Evolutionary conservation across 768 basidiomycete species (phyloP).

Genomic region (Termitomyces sp.): DNA sequence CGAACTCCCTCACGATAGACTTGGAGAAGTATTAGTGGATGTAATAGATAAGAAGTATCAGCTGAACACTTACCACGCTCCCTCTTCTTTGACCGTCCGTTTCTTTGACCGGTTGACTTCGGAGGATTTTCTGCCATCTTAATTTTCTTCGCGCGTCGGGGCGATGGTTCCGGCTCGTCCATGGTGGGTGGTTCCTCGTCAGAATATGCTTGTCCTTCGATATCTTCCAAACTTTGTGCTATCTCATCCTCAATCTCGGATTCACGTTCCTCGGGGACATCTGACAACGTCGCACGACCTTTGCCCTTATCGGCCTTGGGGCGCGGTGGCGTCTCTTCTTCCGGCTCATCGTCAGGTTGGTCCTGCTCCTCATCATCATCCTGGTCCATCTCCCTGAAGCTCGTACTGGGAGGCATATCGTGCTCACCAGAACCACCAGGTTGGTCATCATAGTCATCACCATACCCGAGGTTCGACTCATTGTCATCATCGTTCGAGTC

Average conservation of each 20-base stretch:
- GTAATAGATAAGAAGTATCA: neutral
- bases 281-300: constrained; percentile 12
- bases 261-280: constrained; percentile 43
- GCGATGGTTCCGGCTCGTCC: constrained; percentile 23
- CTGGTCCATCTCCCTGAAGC: constrained; percentile 46
- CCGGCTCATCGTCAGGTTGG: constrained; percentile 27
- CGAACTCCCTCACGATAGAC: constrained; percentile 55
- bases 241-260: constrained; percentile 41
- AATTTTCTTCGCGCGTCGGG: constrained; percentile 32
- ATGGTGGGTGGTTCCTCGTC: constrained; percentile 29
- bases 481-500: constrained; percentile 25
- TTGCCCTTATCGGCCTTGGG: constrained; percentile 15
- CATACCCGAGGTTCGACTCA: constrained; percentile 21
- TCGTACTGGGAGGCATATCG: constrained; percentile 29
- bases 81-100: constrained; percentile 35
- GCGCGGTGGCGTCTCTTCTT: constrained; percentile 23
- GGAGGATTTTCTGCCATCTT: constrained; percentile 23
- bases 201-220: constrained; percentile 25
- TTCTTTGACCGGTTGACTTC: constrained; percentile 17
- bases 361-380: constrained; percentile 44
- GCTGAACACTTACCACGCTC: constrained; percentile 29
- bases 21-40: constrained; percentile 11
- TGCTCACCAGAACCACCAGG: constrained; percentile 18
- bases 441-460: constrained; percentile 27
- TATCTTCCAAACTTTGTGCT: constrained; percentile 35